Evolutionary conservation across 1,139 yeast species (phyloP), one percentile per base, ranked within the genome.

Genomic region (Debaryomyces sp.): DNA sequence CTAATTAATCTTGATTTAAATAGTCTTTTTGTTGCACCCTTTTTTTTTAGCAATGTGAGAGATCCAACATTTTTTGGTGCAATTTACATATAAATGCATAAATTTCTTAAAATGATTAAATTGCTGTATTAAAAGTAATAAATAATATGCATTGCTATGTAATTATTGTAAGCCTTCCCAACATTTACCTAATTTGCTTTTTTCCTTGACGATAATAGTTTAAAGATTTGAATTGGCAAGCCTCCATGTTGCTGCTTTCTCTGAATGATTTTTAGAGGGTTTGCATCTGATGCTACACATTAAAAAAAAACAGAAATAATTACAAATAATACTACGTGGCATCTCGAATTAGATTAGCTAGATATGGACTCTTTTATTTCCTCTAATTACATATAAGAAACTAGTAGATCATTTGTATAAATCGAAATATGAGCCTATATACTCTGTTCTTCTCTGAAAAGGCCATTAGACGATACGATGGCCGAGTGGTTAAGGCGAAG

Each of bases 401-500:
- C 4, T 24, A 3, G 10, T 24, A 8, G 12, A 10, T 24, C 1
- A 5, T 12, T 27, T 12, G 13, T 18, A 18, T 18, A 18, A 12
- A 23, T 22, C 8, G 30, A 9, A 9, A 22, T 7, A 24, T n/a
- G 9, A 37, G 10, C 18, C 5, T 37, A 23, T 37, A 15, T 37
- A 24, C 2, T 10, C 22, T 13, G 30, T 6, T 23, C 15, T 37
- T 15, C 10, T 2, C 22, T 24, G 13, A 13, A 23, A 15, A 12
- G 21, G 30, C 36, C 23, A 30, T 41, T 45, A 32, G 38, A 33
- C 23, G 78, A 72, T 73, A 73, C 75, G 76, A 72, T 74, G 79
- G 77, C 79, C 78, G 79, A 74, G 79, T 73, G 79, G 79, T 74
- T 74, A 75, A 75, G 78, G 79, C 77, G 80, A 66, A 62, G 76